Percentiles rank a stretch among this genome's conserved stretches.
Evolutionary conservation across 768 basidiomycete genomes (phyloP).

Genomic region (Trametes coccinea): DNA sequence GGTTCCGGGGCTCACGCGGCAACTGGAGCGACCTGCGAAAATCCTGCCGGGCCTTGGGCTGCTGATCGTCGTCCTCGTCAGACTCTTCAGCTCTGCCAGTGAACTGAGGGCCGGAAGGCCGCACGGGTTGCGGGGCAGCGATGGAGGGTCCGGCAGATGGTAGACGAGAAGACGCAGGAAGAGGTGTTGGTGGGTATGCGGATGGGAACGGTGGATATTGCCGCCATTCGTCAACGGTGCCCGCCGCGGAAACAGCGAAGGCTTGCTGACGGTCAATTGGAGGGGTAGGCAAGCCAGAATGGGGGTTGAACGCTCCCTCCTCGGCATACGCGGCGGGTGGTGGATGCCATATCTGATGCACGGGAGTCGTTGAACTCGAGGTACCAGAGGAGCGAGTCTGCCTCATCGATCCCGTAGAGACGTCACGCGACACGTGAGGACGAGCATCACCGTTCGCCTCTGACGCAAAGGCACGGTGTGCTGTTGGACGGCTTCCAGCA

Average conservation of each 20-base stretch:
- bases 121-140: constrained; percentile 18
- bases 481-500: constrained; percentile 6
- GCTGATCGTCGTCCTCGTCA: constrained; percentile 9
- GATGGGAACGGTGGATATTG: constrained; percentile 75
- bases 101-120: constrained; percentile 15
- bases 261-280: constrained; percentile 15
- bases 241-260: background rate
- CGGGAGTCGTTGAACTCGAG: constrained; percentile 8
- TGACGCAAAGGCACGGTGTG: constrained; percentile 14
- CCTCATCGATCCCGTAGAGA: constrained; percentile 13
- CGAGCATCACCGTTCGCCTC: constrained; percentile 11
- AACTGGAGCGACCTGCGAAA: constrained; percentile 72
- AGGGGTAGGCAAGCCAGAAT: constrained; percentile 23
- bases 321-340: constrained; percentile 46
- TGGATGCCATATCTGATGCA: constrained; percentile 62
- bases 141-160: constrained; percentile 7
- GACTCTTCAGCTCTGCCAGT: constrained; percentile 19
- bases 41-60: constrained; percentile 45
- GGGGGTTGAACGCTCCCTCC: constrained; percentile 35
- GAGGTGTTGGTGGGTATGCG: constrained; percentile 64
- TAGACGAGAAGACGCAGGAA: constrained; percentile 14
- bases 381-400: constrained; percentile 4
- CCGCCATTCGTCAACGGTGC: constrained; percentile 63
- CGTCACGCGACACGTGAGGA: background rate
- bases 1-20: constrained; percentile 57